Base-by-base conservation (phyloP, 495 filamentous ascomycete species). In the Cercophora scortea region DNA sequence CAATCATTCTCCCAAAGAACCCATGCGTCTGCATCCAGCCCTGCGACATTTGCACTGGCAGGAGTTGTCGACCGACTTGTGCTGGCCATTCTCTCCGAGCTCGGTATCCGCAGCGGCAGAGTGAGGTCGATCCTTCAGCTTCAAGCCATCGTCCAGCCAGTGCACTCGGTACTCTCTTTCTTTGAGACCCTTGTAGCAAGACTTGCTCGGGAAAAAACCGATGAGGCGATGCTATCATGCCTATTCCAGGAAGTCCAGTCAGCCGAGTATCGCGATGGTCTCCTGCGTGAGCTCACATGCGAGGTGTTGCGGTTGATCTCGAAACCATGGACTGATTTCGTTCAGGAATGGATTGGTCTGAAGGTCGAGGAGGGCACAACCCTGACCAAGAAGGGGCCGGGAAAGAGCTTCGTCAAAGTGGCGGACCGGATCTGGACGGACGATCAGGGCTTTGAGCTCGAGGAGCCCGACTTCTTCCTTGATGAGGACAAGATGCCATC, bases 311-410 rank as follows among this genome's bases (percentile, higher is more conserved):
- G 74, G 8, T 77, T 80, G 13, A 79, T 87, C 0, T 81, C 81
- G 9, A 58, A 63, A 36, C 86, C 92, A 3, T 96, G 88, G 84
- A 73, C 87, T 38, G 77, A 82, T 15, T 79, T 85, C 46, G 70
- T 87, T 2, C 81, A 87, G 42, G 79, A 82, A 48, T 95, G 89
- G 88, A 77, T 91, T 51, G 90, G 90, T 0, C 72, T 93, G 9
- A 79, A 72, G 49, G 63, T 71, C 8, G 83, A 84, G 50, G 67
- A 71, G 13, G 72, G 76, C 6, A 58, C 78, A 5, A 67, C 73
- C 45, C 42, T 79, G 12, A 64, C 69, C 32, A 76, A 79, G 32
- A 68, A 65, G 10, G 74, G 72, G 0, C 54, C 63, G 0, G 70
- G 73, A 0, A 74, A 72, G 18, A 68, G 66, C 32, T 92, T 89